Percentiles rank a stretch among this genome's conserved stretches.
phyloP scores from a whole-genome alignment of 768 basidiomycete species.

The Lanmaoa rubissima region DNA sequence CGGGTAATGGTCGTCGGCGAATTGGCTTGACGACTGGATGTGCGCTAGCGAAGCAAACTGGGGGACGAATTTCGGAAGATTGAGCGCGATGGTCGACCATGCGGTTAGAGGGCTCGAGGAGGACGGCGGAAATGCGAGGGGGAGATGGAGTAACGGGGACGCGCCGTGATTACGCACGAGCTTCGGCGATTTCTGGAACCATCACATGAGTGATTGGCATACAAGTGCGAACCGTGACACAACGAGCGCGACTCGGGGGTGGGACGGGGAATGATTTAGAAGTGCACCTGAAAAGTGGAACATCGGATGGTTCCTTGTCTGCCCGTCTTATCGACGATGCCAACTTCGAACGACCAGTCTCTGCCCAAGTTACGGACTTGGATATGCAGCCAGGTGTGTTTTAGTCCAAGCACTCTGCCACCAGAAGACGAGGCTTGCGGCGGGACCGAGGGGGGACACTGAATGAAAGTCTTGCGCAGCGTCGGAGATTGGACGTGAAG shows the following conservation, averaged over 20 bases:
- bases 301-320: slow-evolving; percentile 60
- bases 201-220: slow-evolving; percentile 10
- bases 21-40: slow-evolving; percentile 20
- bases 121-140: slow-evolving; percentile 57
- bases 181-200: slow-evolving; percentile 50
- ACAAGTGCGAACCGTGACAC: neutral
- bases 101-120: slow-evolving; percentile 60
- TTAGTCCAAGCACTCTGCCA: slow-evolving; percentile 49
- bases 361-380: slow-evolving; percentile 68
- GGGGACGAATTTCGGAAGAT: slow-evolving; percentile 57
- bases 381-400: slow-evolving; percentile 71
- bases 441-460: slow-evolving; percentile 47
- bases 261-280: neutral
- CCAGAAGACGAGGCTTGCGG: slow-evolving; percentile 1
- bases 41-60: slow-evolving; percentile 56
- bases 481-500: slow-evolving; percentile 81
- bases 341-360: slow-evolving; percentile 76
- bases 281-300: slow-evolving; percentile 77
- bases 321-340: slow-evolving; percentile 62
- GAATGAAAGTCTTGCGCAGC: slow-evolving; percentile 63
- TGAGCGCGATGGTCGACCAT: slow-evolving; percentile 65
- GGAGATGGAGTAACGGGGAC: slow-evolving; percentile 68
- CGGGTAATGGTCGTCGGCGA: slow-evolving; percentile 20
- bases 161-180: slow-evolving; percentile 40
- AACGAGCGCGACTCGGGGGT: neutral